Evolutionary conservation across 805 yeast genomes (phyloP), one percentile per base, ranked within the genome.

Genomic region (Blastobotrys terrestris): DNA sequence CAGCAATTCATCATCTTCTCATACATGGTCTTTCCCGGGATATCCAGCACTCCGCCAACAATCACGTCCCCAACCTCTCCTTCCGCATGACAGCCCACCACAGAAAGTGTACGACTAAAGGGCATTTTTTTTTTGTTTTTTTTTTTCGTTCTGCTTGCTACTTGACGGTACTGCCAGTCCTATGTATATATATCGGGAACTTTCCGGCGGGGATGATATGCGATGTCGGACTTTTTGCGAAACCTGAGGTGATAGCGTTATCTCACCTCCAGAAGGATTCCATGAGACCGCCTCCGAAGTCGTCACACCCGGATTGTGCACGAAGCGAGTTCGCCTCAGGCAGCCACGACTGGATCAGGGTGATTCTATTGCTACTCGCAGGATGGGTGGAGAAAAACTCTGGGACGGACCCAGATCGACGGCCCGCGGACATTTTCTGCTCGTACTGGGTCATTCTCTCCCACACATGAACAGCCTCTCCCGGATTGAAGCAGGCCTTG

Each of bases 351-450:
- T 68, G 60, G 70, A 94, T 84, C 56, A 86, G 85, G 26, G 74
- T 70, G 22, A 87, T 83, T 64, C 99, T 78, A 53, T 77, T 78
- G n/a, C 70, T 71, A 16, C 89, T 84, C 15, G 89, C 83, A 0
- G 99, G 99, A 70, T 94, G 99, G 0, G 98, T 89, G 15, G 90
- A 81, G 51, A 92, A 62, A 68, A 89, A 74, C 68, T 89, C 90
- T 59, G 59, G 5, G 52, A 53, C 21, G 59, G 63, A 47, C 57
- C 56, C 51, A 54, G 3, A 47, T 35, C 19, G 62, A 58, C 40
- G 70, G 74, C 54, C 57, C 21, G 57, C 49, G 13, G 45, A 22
- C 48, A 58, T 59, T 39, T 63, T 60, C 48, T 73, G 69, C 63
- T 79, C 84, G 63, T 71, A 74, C 19, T 68, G 60, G 18, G 79